phyloP scores from a whole-genome alignment of 768 basidiomycete genomes.

The Stropharia rugosoannulata region DNA sequence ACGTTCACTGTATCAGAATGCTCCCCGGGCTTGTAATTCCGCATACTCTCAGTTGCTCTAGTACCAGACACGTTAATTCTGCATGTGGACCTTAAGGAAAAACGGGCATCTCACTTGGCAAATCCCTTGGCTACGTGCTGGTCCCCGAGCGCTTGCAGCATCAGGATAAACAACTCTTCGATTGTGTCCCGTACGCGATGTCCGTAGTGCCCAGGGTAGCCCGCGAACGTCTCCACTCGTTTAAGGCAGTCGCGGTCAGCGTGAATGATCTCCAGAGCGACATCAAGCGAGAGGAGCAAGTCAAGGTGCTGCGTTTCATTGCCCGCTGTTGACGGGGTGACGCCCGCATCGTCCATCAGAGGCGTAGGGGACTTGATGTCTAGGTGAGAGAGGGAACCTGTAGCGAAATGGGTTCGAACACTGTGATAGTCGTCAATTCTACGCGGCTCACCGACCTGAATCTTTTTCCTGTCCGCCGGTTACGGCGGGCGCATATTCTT shows the following conservation, averaged over 20 bases:
- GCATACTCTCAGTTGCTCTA: conserved; percentile 91
- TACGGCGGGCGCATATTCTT: conserved; percentile 9
- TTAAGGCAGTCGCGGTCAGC: conserved; percentile 90
- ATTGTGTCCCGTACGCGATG: conserved; percentile 88
- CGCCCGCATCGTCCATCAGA: conserved; percentile 7
- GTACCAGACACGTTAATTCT: not conserved
- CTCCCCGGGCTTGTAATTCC: conserved; percentile 84
- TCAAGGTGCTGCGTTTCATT: conserved; percentile 55
- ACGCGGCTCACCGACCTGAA: conserved; percentile 7
- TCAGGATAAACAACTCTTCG: conserved; percentile 88
- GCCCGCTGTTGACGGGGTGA: conserved; percentile 1
- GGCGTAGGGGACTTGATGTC: conserved; percentile 17
- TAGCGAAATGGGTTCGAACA: not conserved
- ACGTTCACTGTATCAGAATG: conserved; percentile 81
- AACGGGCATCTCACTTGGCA: conserved; percentile 48
- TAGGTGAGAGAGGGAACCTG: conserved; percentile 8
- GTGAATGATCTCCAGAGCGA: conserved; percentile 90
- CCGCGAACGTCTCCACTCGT: conserved; percentile 85
- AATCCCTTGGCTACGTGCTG: conserved; percentile 85
- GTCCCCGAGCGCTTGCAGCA: conserved; percentile 75
- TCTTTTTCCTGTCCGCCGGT: not conserved
- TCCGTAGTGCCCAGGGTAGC: conserved; percentile 87
- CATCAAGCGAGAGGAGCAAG: conserved; percentile 87
- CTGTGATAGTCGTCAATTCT: not conserved
- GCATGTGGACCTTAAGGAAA: not conserved